Evolutionary conservation across 1,284 basidiomycete genomes (phyloP).

Genomic region (Ustilago cynodontis): DNA sequence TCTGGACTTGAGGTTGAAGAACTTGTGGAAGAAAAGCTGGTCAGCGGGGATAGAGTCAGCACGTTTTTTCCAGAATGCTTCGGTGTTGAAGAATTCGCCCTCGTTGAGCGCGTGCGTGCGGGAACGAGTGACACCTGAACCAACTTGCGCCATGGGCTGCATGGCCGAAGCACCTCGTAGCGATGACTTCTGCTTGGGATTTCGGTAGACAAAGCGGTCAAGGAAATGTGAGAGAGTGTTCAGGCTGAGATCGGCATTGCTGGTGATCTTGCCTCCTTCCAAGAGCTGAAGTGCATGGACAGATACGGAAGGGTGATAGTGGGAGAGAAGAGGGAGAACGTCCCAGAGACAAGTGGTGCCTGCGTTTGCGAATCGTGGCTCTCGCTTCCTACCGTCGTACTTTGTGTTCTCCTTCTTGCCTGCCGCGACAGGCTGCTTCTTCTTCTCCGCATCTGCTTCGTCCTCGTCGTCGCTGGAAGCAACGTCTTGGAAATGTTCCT

Average conservation of each 20-base stretch:
- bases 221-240: slow-evolving; percentile 94
- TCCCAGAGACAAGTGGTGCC: slow-evolving; percentile 74
- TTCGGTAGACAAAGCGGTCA: slow-evolving; percentile 91
- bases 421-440: slow-evolving; percentile 19
- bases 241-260: slow-evolving; percentile 87
- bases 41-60: slow-evolving; percentile 86
- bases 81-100: slow-evolving; percentile 79
- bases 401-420: slow-evolving; percentile 26
- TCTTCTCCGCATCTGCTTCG: slow-evolving; percentile 32
- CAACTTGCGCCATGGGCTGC: slow-evolving; percentile 80
- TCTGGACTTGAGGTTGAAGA: slow-evolving; percentile 68
- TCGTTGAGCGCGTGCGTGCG: slow-evolving; percentile 74
- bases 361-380: slow-evolving; percentile 89
- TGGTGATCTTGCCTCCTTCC: slow-evolving; percentile 76
- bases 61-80: slow-evolving; percentile 81
- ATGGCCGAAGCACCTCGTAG: slow-evolving; percentile 82
- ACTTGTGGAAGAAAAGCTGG: slow-evolving; percentile 71
- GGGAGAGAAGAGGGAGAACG: slow-evolving; percentile 76
- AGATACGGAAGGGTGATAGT: slow-evolving; percentile 92
- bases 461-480: slow-evolving; percentile 62
- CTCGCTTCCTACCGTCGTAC: slow-evolving; percentile 77
- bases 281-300: slow-evolving; percentile 92
- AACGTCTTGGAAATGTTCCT: slow-evolving; percentile 73
- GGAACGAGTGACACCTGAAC: slow-evolving; percentile 78
- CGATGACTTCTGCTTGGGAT: slow-evolving; percentile 86